Conservation (phyloP, 805 yeast genomes). For the Wickerhamomyces alni region DNA sequence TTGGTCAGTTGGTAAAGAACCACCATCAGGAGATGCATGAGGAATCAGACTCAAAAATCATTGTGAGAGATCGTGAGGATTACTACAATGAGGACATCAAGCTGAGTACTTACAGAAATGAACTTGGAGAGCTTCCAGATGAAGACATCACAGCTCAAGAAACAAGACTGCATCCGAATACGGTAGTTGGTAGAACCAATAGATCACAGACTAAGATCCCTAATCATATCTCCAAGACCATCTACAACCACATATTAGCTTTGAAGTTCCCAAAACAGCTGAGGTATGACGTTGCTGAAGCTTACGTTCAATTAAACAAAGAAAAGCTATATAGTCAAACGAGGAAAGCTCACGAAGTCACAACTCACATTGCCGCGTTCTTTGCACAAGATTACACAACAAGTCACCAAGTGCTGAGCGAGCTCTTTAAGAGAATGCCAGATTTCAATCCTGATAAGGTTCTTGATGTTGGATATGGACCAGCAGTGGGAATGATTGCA, state of each 20-base stretch:
- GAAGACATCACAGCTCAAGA: slow-evolving; percentile 18
- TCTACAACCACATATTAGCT: slow-evolving; percentile 57
- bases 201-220: slow-evolving; percentile 53
- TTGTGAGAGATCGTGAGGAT: slow-evolving; percentile 33
- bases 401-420: slow-evolving; percentile 56
- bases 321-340: slow-evolving; percentile 50
- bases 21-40: slow-evolving; percentile 29
- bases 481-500: slow-evolving; percentile 88
- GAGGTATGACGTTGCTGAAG: slow-evolving; percentile 53
- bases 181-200: slow-evolving; percentile 48
- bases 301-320: slow-evolving; percentile 45
- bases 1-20: slow-evolving; percentile 37
- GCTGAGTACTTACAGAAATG: slow-evolving; percentile 23
- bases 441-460: slow-evolving; percentile 60
- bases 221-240: slow-evolving; percentile 44
- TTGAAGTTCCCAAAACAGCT: slow-evolving; percentile 58
- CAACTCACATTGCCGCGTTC: slow-evolving; percentile 73
- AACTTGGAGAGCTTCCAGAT: slow-evolving; percentile 11
- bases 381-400: slow-evolving; percentile 81
- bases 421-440: slow-evolving; percentile 53
- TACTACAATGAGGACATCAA: slow-evolving; percentile 24
- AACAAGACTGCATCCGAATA: slow-evolving; percentile 47
- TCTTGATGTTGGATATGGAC: slow-evolving; percentile 83
- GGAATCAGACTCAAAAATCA: slow-evolving; percentile 20
- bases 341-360: slow-evolving; percentile 48